These are phyloP conservation scores for Pichia sp. DNA, from an alignment of 1,139 yeast genomes.

Conservation along the genomic window DNA sequence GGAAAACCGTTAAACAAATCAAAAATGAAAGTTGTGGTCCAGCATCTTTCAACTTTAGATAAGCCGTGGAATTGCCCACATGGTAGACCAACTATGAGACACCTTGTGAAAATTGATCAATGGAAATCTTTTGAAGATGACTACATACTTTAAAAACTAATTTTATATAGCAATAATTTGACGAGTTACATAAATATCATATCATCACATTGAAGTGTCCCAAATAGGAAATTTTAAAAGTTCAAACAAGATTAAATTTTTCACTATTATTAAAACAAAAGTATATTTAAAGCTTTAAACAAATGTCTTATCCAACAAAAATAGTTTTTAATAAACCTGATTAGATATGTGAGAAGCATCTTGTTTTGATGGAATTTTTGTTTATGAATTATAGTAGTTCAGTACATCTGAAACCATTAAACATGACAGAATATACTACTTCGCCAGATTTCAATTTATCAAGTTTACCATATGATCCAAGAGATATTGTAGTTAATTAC, in stretches of 20 bases:
- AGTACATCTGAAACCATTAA: too few relatives aligned
- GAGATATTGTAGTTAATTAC: slow-evolving; percentile 27
- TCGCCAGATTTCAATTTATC: too few relatives aligned
- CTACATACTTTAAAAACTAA: slow-evolving; percentile 3
- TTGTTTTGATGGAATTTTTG: too few relatives aligned
- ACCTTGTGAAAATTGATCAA: slow-evolving; percentile 55
- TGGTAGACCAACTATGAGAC: slow-evolving; percentile 96
- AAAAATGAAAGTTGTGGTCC: slow-evolving; percentile 65
- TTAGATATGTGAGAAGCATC: too few relatives aligned
- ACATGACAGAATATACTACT: too few relatives aligned
- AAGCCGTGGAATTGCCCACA: slow-evolving; percentile 99
- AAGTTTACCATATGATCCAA: slow-evolving; percentile 19
- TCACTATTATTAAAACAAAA: background rate
- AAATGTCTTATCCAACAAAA: background rate
- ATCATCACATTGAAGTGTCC: slow-evolving; percentile 20
- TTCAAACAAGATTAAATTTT: background rate
- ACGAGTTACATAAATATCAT: background rate
- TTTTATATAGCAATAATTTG: background rate
- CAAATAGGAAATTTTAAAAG: slow-evolving; percentile 21
- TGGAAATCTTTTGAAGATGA: slow-evolving; percentile 44
- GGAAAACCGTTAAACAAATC: slow-evolving; percentile 59
- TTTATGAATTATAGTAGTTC: too few relatives aligned
- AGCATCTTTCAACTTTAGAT: slow-evolving; percentile 62
- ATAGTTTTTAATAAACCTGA: too few relatives aligned
- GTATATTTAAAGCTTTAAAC: too few relatives aligned